These are phyloP conservation scores for Corynespora cassiicola DNA, from an alignment of 2,329 filamentous ascomycete species.

Conservation along the genomic window DNA sequence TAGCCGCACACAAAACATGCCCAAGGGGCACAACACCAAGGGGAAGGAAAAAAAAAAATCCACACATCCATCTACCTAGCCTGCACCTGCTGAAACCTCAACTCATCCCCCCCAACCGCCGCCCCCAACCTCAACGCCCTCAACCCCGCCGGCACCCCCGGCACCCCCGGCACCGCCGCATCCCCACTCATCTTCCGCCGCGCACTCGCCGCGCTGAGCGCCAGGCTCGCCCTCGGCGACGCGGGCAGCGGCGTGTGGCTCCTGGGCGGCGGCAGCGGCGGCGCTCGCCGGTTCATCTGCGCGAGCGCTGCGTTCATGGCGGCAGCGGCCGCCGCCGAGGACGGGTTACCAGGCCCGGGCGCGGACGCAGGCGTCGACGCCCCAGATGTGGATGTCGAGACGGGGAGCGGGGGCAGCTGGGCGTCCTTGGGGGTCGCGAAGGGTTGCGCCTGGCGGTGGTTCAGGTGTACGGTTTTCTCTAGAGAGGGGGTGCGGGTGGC, in stretches of 20 bases:
- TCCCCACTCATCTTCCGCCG: slow-evolving; percentile 15
- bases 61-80: too few relatives aligned
- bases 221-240: slow-evolving; percentile 22
- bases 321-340: neutral
- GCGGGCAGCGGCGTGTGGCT: slow-evolving; percentile 10
- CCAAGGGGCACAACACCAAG: too few relatives aligned
- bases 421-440: neutral
- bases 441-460: slow-evolving; percentile 6
- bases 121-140: slow-evolving; percentile 10
- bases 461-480: slow-evolving; percentile 3
- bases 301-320: slow-evolving; percentile 16
- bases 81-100: slow-evolving; percentile 14
- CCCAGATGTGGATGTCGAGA: neutral
- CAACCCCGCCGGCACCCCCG: slow-evolving; percentile 9
- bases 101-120: slow-evolving; percentile 13
- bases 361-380: neutral
- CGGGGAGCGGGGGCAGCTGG: neutral
- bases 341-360: too few relatives aligned
- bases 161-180: slow-evolving; percentile 4
- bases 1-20: too few relatives aligned
- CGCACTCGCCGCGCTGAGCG: slow-evolving; percentile 11
- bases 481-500: slow-evolving; percentile 8
- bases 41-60: too few relatives aligned
- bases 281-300: slow-evolving; percentile 13
- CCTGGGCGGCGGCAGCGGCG: too few relatives aligned